Evolutionary conservation across 495 filamentous ascomycete species (phyloP).

Genomic region (Aspergillus conjunctus): DNA sequence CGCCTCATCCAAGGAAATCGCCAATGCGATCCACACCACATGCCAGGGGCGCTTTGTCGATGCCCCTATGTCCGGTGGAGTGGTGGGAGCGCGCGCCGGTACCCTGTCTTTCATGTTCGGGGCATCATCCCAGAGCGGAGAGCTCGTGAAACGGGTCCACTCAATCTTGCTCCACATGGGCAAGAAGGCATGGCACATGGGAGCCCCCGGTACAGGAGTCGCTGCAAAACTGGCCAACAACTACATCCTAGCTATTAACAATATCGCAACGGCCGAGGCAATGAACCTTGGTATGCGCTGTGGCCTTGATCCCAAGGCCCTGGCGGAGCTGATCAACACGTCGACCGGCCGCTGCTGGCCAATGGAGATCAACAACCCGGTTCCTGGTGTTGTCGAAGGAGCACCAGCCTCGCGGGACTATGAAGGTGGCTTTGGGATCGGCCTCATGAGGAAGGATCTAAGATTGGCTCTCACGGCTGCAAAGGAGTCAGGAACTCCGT

Average conservation of each 20-base stretch:
- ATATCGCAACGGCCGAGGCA: constrained; percentile 88
- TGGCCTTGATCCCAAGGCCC: constrained; percentile 77
- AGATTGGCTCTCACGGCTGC: constrained; percentile 74
- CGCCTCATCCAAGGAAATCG: constrained; percentile 68
- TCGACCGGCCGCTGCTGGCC: constrained; percentile 91
- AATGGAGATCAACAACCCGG: constrained; percentile 89
- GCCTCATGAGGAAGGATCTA: constrained; percentile 84
- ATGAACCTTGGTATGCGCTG: constrained; percentile 88
- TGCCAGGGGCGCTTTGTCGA: constrained; percentile 68
- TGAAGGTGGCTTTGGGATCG: constrained; percentile 78
- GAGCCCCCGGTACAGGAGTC: constrained; percentile 76
- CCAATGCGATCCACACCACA: constrained; percentile 59
- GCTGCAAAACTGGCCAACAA: constrained; percentile 92
- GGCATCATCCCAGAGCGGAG: constrained; percentile 47
- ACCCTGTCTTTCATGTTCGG: constrained; percentile 89
- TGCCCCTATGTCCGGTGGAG: constrained; percentile 83
- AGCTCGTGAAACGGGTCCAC: constrained; percentile 61
- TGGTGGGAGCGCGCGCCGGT: constrained; percentile 76
- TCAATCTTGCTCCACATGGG: constrained; percentile 77
- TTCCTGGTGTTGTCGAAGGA: constrained; percentile 76
- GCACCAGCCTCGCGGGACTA: constrained; percentile 76
- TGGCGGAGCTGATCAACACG: constrained; percentile 80
- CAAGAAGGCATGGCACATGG: constrained; percentile 77
- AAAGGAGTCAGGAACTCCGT: constrained; percentile 61
- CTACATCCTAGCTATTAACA: constrained; percentile 87